These are phyloP conservation scores for Mollisiaceae sp. DNA, from an alignment of 2,329 filamentous ascomycete species.

Conservation along the genomic window DNA sequence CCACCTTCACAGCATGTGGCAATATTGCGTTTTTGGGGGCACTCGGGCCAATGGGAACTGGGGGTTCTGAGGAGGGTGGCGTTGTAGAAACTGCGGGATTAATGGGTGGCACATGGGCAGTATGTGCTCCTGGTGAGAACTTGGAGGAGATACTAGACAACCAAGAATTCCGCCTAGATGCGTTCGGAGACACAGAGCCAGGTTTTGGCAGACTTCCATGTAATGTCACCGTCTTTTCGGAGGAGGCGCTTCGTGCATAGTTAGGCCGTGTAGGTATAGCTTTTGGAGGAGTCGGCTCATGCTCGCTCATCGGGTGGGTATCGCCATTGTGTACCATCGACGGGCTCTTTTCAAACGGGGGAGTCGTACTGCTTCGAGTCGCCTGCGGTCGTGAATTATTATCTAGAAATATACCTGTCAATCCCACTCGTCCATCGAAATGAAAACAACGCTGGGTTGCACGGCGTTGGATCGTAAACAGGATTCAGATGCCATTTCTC, in stretches of 20 bases:
- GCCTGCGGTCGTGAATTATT: constrained; percentile 25
- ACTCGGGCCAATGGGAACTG: constrained; percentile 42
- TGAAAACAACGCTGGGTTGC: constrained; percentile 7
- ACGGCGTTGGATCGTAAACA: constrained; percentile 17
- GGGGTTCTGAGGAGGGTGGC: constrained; percentile 39
- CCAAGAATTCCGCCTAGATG: constrained; percentile 74
- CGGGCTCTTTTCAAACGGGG: constrained; percentile 7
- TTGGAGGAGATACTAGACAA: constrained; percentile 92
- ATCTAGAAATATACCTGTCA: constrained; percentile 19
- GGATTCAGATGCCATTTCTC: neutral
- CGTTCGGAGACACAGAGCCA: constrained; percentile 29
- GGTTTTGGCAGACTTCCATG: constrained; percentile 37
- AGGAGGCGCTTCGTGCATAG: constrained; percentile 34
- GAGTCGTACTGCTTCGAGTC: constrained; percentile 17
- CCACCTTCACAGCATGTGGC: constrained; percentile 58
- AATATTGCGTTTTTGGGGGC: constrained; percentile 64
- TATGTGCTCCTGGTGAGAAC: constrained; percentile 64
- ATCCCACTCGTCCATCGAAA: neutral
- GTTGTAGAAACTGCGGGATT: constrained; percentile 33
- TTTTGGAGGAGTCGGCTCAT: constrained; percentile 30
- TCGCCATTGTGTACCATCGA: constrained; percentile 30
- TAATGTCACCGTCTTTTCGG: constrained; percentile 35
- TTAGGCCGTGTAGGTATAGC: constrained; percentile 35
- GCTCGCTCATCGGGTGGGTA: constrained; percentile 19
- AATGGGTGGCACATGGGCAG: constrained; percentile 38